Evolutionary conservation across 345 rosid genomes (phyloP).

Genomic region (Eucalyptus melliodora): DNA sequence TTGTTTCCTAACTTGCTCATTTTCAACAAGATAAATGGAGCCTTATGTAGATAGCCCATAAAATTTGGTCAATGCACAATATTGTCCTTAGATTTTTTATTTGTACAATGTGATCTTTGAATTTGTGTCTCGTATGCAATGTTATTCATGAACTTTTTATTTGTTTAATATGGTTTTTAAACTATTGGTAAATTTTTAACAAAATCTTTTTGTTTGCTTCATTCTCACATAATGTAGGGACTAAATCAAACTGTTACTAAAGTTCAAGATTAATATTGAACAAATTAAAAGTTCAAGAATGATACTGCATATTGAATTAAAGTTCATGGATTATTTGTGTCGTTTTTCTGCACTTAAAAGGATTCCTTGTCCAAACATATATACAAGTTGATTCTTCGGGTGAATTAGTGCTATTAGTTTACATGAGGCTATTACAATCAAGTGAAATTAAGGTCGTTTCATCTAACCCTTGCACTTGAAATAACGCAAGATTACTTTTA

Average conservation of each 20-base stretch:
- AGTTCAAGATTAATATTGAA: background rate
- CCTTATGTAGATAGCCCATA: background rate
- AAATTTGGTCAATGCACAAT: background rate
- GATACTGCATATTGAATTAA: background rate
- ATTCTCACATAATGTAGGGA: background rate
- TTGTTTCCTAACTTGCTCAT: background rate
- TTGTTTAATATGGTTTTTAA: rapidly evolving
- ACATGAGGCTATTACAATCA: background rate
- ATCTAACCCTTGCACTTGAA: background rate
- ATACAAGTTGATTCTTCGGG: background rate
- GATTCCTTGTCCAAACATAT: background rate
- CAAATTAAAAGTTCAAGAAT: background rate
- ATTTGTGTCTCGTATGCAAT: background rate
- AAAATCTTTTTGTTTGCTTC: background rate
- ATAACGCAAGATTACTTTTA: background rate
- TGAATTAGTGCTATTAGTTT: background rate
- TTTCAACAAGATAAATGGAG: background rate
- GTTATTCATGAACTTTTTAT: background rate
- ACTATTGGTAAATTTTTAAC: background rate
- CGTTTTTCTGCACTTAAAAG: rapidly evolving
- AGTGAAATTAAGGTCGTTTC: background rate
- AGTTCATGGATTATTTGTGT: background rate
- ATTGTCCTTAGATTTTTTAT: background rate
- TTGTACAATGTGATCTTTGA: background rate
- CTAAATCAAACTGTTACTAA: background rate